phyloP scores from a whole-genome alignment of 768 basidiomycete genomes.

The Termitomyces sp. region DNA sequence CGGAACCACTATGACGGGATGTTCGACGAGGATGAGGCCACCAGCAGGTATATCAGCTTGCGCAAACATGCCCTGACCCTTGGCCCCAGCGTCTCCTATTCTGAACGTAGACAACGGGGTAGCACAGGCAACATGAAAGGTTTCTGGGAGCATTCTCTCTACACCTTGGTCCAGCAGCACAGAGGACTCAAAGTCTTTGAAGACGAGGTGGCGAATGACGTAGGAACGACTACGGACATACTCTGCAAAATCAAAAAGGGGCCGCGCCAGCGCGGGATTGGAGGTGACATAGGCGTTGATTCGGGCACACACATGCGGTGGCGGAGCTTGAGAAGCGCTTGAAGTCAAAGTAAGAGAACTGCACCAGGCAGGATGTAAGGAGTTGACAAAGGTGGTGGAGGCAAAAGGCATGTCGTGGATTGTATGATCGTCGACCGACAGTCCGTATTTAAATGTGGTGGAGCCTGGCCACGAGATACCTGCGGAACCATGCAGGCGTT shows the following conservation, averaged over 20 bases:
- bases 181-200: slow-evolving; percentile 17
- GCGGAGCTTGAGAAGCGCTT: slow-evolving; percentile 6
- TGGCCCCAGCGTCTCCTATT: slow-evolving; percentile 21
- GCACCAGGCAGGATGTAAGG: slow-evolving; percentile 5
- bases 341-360: background rate
- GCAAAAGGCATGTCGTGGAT: slow-evolving; percentile 8
- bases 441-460: slow-evolving; percentile 5
- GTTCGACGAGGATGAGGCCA: slow-evolving; percentile 29
- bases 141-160: slow-evolving; percentile 18
- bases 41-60: slow-evolving; percentile 24
- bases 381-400: background rate
- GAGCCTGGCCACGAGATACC: slow-evolving; percentile 5
- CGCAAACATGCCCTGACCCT: slow-evolving; percentile 34
- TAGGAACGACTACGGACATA: slow-evolving; percentile 21
- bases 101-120: slow-evolving; percentile 11
- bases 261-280: slow-evolving; percentile 16
- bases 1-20: slow-evolving; percentile 35
- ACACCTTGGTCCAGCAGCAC: slow-evolving; percentile 26
- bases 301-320: slow-evolving; percentile 11
- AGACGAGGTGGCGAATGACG: slow-evolving; percentile 15
- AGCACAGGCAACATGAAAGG: slow-evolving; percentile 4
- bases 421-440: slow-evolving; percentile 1
- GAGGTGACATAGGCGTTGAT: slow-evolving; percentile 17
- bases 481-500: background rate
- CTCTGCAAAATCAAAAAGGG: slow-evolving; percentile 21